These are phyloP conservation scores for Linum trigynum DNA, from an alignment of 345 rosid species.

Conservation along the genomic window DNA sequence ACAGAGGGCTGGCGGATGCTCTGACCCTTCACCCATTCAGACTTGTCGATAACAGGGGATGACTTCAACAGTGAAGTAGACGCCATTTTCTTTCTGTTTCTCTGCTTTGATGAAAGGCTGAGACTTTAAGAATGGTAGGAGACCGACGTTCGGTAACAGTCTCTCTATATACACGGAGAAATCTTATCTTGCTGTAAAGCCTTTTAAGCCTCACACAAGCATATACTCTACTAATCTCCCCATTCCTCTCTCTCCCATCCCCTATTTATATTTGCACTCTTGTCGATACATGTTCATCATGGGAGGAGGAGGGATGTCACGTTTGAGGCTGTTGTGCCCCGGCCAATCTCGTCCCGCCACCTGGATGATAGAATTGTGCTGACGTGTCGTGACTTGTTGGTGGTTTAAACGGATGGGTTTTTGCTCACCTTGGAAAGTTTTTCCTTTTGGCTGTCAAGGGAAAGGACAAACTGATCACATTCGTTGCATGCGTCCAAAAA, in stretches of 20 bases:
- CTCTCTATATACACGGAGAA: background rate
- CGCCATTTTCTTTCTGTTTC: conserved; percentile 46
- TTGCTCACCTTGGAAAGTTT: too few species aligned
- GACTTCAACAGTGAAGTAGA: conserved; percentile 81
- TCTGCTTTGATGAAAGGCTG: conserved; percentile 12
- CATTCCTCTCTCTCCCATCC: background rate
- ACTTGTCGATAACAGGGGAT: conserved; percentile 69
- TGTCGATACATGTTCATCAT: conserved; percentile 8
- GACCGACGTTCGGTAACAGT: background rate
- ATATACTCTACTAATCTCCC: too few species aligned
- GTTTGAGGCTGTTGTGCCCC: conserved; percentile 59
- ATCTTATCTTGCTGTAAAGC: conserved; percentile 34
- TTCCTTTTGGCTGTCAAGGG: too few species aligned
- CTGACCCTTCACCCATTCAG: conserved; percentile 74
- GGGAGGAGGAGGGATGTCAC: conserved; percentile 35
- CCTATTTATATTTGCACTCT: conserved; percentile 32
- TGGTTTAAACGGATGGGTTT: too few species aligned
- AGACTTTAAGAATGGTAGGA: background rate
- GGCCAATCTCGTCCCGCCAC: conserved; percentile 37
- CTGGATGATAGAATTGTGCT: conserved; percentile 47
- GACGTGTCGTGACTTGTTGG: too few species aligned
- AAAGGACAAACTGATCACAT: too few species aligned
- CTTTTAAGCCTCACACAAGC: conserved; percentile 19
- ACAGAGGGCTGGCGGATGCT: conserved; percentile 47
- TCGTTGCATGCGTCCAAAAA: too few species aligned